These are phyloP conservation scores for Stemphylium beticola DNA, from an alignment of 2,329 filamentous ascomycete species.

Conservation along the genomic window DNA sequence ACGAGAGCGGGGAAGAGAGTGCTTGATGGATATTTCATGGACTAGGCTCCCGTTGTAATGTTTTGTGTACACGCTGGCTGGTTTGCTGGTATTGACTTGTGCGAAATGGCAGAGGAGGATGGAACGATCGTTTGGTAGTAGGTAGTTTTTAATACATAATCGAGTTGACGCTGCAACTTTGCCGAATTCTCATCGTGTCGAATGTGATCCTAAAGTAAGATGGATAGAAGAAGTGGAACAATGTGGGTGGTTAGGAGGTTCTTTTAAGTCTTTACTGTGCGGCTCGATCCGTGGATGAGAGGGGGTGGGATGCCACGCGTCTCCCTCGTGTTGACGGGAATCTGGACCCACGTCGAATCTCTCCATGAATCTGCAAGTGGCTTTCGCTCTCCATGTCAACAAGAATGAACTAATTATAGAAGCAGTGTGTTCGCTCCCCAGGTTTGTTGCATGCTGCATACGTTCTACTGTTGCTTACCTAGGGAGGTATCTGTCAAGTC, in stretches of 20 bases:
- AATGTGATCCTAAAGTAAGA: neutral
- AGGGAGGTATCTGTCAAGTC: too few species aligned
- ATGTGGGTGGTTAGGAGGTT: neutral
- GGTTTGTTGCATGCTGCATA: too few species aligned
- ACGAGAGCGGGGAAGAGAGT: conserved; percentile 11
- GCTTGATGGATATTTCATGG: conserved; percentile 1
- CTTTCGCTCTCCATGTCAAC: too few species aligned
- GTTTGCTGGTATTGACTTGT: conserved; percentile 6
- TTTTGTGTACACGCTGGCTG: conserved; percentile 14
- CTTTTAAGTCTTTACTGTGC: neutral
- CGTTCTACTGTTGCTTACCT: too few species aligned
- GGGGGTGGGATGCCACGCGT: conserved; percentile 6
- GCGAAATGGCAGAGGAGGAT: neutral
- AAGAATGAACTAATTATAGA: too few species aligned
- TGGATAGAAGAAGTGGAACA: neutral
- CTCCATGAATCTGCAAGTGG: neutral
- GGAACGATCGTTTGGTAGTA: neutral
- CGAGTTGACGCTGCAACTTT: neutral
- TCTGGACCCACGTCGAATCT: too few species aligned
- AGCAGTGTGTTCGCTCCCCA: too few species aligned
- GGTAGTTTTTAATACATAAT: conserved; percentile 5
- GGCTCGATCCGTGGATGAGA: neutral
- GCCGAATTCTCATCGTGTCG: neutral
- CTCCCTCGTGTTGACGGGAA: neutral
- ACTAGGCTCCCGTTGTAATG: conserved; percentile 27